Evolutionary conservation across 805 yeast genomes (phyloP).

Genomic region (Candida chauliodis): DNA sequence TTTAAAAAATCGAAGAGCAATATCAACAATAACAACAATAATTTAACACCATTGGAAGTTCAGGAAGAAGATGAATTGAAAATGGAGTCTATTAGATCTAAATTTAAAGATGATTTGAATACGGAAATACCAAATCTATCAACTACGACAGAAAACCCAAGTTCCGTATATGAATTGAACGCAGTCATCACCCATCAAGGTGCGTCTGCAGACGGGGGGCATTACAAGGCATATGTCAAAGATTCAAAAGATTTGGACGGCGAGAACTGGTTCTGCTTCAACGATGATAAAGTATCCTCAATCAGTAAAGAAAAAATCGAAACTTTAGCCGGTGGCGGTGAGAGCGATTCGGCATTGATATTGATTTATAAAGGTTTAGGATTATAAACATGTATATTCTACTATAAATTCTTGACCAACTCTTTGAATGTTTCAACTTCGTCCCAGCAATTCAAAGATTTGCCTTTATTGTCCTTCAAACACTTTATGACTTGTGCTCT

Average conservation of each 20-base stretch:
- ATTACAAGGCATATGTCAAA: constrained; percentile 85
- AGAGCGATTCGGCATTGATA: constrained; percentile 91
- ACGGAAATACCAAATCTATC: constrained; percentile 38
- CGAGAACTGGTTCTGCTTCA: constrained; percentile 88
- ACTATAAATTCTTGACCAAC: constrained; percentile 46
- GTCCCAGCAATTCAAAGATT: constrained; percentile 77
- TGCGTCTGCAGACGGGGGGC: constrained; percentile 95
- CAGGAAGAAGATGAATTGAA: constrained; percentile 52
- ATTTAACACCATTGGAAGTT: constrained; percentile 50
- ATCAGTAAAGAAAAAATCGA: constrained; percentile 84
- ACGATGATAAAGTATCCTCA: constrained; percentile 81
- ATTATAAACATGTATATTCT: constrained; percentile 21
- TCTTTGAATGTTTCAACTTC: constrained; percentile 68
- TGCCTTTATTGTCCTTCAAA: constrained; percentile 57
- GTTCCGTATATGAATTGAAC: constrained; percentile 77
- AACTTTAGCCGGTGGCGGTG: constrained; percentile 93
- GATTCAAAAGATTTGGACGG: constrained; percentile 64
- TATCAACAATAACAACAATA: constrained; percentile 9
- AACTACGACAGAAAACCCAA: constrained; percentile 70
- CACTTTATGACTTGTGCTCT: constrained; percentile 56
- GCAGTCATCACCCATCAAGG: constrained; percentile 94
- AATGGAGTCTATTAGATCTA: constrained; percentile 43
- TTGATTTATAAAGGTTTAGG: constrained; percentile 83
- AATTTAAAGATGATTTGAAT: constrained; percentile 48
- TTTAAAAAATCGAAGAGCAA: constrained; percentile 55